Conservation (phyloP, 2,329 filamentous ascomycete species). For the Cercospora sp. region DNA sequence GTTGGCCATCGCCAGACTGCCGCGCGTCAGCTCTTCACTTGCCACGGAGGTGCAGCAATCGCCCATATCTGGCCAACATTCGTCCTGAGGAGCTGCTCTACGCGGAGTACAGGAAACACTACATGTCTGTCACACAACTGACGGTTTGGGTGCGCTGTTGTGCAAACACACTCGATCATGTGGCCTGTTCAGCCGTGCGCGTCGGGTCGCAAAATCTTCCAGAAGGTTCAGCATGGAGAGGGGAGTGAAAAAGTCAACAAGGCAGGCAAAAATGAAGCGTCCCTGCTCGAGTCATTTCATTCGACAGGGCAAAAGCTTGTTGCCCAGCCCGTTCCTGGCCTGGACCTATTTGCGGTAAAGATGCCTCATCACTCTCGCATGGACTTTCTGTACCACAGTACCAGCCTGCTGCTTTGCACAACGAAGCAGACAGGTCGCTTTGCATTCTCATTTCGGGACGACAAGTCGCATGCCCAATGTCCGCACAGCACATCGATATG, state of each 20-base stretch:
- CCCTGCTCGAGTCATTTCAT: slow-evolving; percentile 6
- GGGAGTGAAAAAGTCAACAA: slow-evolving; percentile 2
- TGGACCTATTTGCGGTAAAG: neutral
- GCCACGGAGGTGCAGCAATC: neutral
- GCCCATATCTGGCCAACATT: neutral
- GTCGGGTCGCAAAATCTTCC: neutral
- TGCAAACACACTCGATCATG: neutral
- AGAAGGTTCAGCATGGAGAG: slow-evolving; percentile 1
- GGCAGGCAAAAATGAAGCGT: neutral
- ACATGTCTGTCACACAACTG: neutral
- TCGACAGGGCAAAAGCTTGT: slow-evolving; percentile 6
- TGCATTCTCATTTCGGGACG: neutral
- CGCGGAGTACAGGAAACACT: neutral
- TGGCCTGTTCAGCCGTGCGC: neutral
- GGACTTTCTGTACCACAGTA: slow-evolving; percentile 1
- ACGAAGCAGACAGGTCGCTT: neutral
- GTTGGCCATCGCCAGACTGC: neutral
- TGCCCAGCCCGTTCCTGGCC: neutral
- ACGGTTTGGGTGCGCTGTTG: neutral
- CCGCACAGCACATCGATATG: neutral
- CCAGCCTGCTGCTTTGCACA: neutral
- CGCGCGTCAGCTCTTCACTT: neutral
- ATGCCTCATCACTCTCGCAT: neutral
- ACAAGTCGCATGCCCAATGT: neutral
- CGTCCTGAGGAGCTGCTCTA: neutral